Evolutionary conservation across 495 filamentous ascomycete genomes (phyloP), one percentile per base, ranked within the genome.

Genomic region (Lophium mytilinum): DNA sequence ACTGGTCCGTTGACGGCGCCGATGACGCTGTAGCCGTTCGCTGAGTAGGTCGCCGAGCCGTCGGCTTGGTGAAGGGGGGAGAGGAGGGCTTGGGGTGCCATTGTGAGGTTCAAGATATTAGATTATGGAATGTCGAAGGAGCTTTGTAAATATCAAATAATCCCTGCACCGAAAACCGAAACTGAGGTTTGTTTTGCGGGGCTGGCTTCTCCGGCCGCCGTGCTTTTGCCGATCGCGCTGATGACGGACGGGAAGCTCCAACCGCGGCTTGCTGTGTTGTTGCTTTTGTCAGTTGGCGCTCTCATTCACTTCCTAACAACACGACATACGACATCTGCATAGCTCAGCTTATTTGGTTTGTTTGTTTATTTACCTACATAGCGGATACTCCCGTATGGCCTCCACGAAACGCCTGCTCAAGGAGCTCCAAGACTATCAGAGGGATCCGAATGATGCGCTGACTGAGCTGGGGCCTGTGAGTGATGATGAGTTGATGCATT

Each of bases 1-100:
- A 96, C 78, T n/a, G 93, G 93, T 0, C 89, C 93, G 69, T 92
- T 95, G 58, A 94, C 89, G 11, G 88, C 83, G 52, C 84, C 88
- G 47, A 93, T 80, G 58, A 97, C 79, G 50, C 83, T 84, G 70
- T 87, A 95, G 36, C 88, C 88, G 46, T 86, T 84, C 55, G 80
- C 77, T 14, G 84, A 82, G 68, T 89, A 92, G 34, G 81, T 87
- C 9, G 90, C 90, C 50, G 93, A 97, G 50, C 93, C 93, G 69
- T 96, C 90, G 33, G 90, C 78, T 39, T 86, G 85, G 53, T 78
- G 71, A 6, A 96, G 81, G 60, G 63, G 63, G 35, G 58, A 62
- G 12, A 67, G 56, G 1, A 50, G 3, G 18, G 53, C 51, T 61
- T 53, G 40, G 1, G 53, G 54, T 19, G 60, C 51, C 64, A 67